Evolutionary conservation across 176 grass and related monocot species (phyloP).

Genomic region (Paspalum notatum): DNA sequence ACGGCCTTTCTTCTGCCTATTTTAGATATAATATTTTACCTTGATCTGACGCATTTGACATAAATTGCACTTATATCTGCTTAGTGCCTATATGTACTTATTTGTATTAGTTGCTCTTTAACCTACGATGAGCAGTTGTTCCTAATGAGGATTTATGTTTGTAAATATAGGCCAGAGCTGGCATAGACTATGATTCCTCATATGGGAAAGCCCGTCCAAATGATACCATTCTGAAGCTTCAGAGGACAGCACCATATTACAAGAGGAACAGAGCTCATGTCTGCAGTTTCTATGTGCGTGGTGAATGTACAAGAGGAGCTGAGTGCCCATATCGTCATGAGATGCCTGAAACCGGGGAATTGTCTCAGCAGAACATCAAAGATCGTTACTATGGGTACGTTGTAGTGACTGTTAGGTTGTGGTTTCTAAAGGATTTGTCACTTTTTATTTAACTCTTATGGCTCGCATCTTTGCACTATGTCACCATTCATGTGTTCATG

Average conservation of each 20-base stretch:
- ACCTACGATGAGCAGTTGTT: constrained; percentile 14
- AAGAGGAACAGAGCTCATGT: constrained; percentile 98
- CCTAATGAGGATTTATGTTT: constrained; percentile 2
- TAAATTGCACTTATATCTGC: background rate
- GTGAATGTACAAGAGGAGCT: constrained; percentile 94
- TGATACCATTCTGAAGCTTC: constrained; percentile 96
- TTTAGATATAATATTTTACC: background rate
- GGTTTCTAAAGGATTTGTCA: constrained; percentile 6
- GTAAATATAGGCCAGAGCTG: constrained; percentile 77
- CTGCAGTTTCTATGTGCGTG: constrained; percentile 94
- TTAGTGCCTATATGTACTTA: background rate
- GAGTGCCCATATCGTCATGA: constrained; percentile 98
- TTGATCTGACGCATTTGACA: background rate
- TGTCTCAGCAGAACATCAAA: constrained; percentile 99
- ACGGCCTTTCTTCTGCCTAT: background rate
- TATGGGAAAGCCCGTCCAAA: constrained; percentile 84
- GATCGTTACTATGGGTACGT: constrained; percentile 99
- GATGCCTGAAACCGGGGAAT: constrained; percentile 98
- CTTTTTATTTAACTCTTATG: background rate
- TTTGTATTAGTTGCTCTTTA: background rate
- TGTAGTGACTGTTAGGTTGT: background rate
- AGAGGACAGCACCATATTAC: constrained; percentile 97
- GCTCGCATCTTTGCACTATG: background rate
- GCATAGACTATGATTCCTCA: constrained; percentile 93
- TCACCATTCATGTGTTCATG: background rate